phyloP scores from a whole-genome alignment of 2,329 filamentous ascomycete species.

The Neonectria magnoliae region DNA sequence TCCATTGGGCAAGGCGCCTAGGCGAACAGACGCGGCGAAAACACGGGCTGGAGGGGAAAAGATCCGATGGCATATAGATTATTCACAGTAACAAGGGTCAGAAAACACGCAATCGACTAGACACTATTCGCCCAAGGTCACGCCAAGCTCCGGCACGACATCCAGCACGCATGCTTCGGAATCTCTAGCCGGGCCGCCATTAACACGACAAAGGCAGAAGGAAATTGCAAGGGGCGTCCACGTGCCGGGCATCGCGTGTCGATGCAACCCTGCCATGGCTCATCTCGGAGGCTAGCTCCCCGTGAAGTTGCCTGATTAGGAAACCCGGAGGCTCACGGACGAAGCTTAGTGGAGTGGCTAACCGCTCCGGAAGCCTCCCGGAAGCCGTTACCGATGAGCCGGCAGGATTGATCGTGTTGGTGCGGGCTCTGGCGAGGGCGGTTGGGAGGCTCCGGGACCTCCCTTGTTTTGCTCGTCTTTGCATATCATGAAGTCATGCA shows the following conservation, averaged over 20 bases:
- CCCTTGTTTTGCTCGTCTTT: not conserved
- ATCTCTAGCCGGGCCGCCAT: not conserved
- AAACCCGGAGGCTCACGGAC: conserved; percentile 18
- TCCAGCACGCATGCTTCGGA: not conserved
- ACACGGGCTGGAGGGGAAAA: conserved; percentile 21
- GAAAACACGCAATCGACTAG: not conserved
- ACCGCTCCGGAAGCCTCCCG: not conserved
- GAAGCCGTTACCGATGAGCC: conserved; percentile 15
- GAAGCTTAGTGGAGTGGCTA: not conserved
- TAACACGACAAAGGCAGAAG: not conserved
- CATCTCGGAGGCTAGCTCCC: conserved; percentile 33
- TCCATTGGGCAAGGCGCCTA: not conserved
- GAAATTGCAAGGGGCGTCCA: not conserved
- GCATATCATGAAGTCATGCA: not conserved
- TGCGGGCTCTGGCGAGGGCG: not conserved
- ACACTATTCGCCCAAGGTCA: not conserved
- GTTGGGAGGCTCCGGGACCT: not conserved
- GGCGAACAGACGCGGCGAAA: not conserved
- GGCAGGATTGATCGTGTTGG: not conserved
- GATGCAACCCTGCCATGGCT: conserved; percentile 23
- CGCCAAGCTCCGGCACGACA: not conserved
- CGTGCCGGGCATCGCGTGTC: not conserved
- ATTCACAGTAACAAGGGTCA: no score
- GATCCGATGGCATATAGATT: not conserved
- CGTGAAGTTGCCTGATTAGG: conserved; percentile 24